Evolutionary conservation across 176 grass and related monocot genomes (phyloP).

Genomic region (Eleusine coracana): DNA sequence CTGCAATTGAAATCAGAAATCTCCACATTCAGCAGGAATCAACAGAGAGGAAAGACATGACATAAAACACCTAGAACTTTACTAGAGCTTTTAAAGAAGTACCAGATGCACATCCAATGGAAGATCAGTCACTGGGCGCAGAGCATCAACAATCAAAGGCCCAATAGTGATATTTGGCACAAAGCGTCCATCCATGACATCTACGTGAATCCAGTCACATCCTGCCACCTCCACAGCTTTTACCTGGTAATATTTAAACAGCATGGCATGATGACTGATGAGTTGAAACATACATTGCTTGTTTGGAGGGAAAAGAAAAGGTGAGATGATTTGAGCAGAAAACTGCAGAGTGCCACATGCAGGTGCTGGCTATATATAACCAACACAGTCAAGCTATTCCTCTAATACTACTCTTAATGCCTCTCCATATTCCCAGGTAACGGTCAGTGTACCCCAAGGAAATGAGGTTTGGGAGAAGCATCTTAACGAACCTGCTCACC

Average conservation of each 20-base stretch:
- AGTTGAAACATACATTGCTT: background rate
- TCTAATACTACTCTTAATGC: background rate
- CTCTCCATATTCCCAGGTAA: conserved; percentile 11
- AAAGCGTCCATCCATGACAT: conserved; percentile 98
- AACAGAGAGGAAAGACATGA: background rate
- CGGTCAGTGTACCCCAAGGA: background rate
- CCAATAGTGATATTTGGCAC: conserved; percentile 99
- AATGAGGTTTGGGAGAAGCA: background rate
- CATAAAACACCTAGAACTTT: conserved; percentile 1
- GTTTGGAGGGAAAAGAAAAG: background rate
- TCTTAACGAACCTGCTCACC: conserved; percentile 75
- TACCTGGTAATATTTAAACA: conserved; percentile 52
- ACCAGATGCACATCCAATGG: conserved; percentile 99
- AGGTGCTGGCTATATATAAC: background rate
- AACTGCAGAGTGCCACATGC: background rate
- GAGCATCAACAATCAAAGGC: conserved; percentile 81
- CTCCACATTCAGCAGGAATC: background rate
- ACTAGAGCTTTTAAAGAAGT: conserved; percentile 37
- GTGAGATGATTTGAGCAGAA: background rate
- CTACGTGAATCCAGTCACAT: conserved; percentile 99
- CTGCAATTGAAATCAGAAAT: conserved; percentile 59
- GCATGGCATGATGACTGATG: background rate
- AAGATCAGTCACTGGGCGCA: conserved; percentile 95
- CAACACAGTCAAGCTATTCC: conserved; percentile 7
- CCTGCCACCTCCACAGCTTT: conserved; percentile 98